phyloP scores from a whole-genome alignment of 148 eudicot genomes.

The Beta vulgaris region DNA sequence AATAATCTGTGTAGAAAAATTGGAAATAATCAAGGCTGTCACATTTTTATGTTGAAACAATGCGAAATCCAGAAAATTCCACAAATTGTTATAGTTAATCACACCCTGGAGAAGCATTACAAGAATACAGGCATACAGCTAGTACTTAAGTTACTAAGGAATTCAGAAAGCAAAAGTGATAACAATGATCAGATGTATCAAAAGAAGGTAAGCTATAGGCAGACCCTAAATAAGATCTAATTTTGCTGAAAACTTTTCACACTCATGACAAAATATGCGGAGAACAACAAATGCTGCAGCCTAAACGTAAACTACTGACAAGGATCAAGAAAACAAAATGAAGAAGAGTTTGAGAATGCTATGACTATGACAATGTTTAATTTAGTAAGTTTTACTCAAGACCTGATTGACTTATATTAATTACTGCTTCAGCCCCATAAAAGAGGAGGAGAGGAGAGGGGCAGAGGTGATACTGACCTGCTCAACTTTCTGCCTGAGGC shows the following conservation, averaged over 20 bases:
- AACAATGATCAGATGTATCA: too few relatives aligned
- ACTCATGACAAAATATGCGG: background rate
- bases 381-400: background rate
- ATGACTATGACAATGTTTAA: background rate
- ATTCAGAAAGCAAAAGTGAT: too few relatives aligned
- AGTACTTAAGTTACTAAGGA: background rate
- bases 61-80: background rate
- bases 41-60: background rate
- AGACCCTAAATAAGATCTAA: too few relatives aligned
- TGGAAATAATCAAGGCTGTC: too few relatives aligned
- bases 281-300: background rate
- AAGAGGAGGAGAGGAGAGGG: background rate
- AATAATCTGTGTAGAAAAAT: background rate
- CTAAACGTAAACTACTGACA: background rate
- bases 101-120: background rate
- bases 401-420: background rate
- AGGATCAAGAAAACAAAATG: background rate
- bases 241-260: background rate
- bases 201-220: background rate
- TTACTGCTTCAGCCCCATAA: background rate
- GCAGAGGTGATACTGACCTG: conserved; percentile 41
- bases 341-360: background rate
- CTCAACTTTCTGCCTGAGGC: conserved; percentile 43
- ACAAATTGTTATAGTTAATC: background rate
- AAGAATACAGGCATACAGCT: too few relatives aligned